Base-by-base conservation (phyloP, 441 rosid species). In the Daphne laureola region DNA sequence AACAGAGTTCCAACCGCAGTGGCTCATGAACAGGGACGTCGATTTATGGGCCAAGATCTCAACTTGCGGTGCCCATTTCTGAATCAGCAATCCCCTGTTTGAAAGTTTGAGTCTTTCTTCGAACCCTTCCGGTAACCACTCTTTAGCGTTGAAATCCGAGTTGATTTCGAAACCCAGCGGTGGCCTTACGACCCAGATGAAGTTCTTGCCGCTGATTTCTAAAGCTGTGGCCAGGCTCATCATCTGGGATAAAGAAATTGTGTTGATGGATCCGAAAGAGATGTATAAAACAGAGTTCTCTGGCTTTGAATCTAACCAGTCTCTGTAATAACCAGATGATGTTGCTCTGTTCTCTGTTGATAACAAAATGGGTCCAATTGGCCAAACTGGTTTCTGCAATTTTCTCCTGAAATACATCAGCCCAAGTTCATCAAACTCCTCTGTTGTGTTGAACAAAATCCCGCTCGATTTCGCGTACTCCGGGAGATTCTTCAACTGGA, bases 161-260 rank as follows among this genome's bases (percentile, higher is more conserved):
- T 81, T 84, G 62, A 81, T 73, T 44, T 84, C 86, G 31, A 71
- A 72, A 2, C 80, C 87, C 1, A 77, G 4, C 1, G 87, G 91
- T 4, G 91, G 91, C 74, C 91, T 66, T 11, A 81, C 81, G 4
- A 79, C 91, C 91, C 91, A 84, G 38, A 81, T 73, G 61, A 81
- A 84, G 43, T 75, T 48, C 46, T 57, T 67, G 41, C 72, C 76
- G 13, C 71, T 62, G 5, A 61, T 54, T 46, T 76, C 90, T 44
- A 83, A 59, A 0, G 79, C 87, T 41, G 55, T 61, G n/a, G 84
- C 84, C 45, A 83, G 54, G 17, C 78, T 65, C 69, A 76, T 70
- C 86, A 83, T 80, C 14, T 83, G 84, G 1, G 86, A 58, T 0
- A 76, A 51, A 5, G 69, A 41, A 2, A 78, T 74, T 9, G 90